phyloP scores from a whole-genome alignment of 345 rosid species.

The Euphorbia lathyris region DNA sequence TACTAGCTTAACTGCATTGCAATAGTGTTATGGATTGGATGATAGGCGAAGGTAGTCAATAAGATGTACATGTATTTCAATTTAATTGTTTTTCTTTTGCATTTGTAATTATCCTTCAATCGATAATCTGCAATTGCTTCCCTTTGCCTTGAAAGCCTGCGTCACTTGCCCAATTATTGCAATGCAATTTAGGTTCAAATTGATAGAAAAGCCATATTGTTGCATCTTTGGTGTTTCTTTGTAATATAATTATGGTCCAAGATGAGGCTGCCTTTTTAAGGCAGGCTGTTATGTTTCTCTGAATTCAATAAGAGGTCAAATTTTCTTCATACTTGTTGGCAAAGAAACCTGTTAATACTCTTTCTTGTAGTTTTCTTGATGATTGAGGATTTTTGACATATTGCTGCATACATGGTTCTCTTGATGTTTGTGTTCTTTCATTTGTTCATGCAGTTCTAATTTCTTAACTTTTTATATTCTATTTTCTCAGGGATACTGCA shows the following conservation, averaged over 20 bases:
- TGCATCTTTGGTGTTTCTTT: neutral
- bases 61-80: neutral
- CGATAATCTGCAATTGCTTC: neutral
- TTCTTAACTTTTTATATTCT: conserved; percentile 7
- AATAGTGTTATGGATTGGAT: neutral
- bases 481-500: conserved; percentile 77
- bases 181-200: neutral
- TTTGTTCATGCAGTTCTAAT: conserved; percentile 3
- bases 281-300: neutral
- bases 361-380: neutral
- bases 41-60: neutral
- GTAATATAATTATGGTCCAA: neutral
- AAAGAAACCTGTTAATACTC: neutral
- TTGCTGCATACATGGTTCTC: neutral
- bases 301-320: neutral
- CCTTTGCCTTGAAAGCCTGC: neutral
- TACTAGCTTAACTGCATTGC: neutral
- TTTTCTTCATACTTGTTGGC: neutral
- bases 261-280: neutral
- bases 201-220: neutral
- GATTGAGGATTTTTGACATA: neutral
- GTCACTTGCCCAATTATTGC: neutral
- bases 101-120: neutral
- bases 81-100: neutral
- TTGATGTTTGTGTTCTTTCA: neutral